These are phyloP conservation scores for Tanacetum coccineum DNA, from an alignment of 129 eudicot genomes.

Conservation along the genomic window DNA sequence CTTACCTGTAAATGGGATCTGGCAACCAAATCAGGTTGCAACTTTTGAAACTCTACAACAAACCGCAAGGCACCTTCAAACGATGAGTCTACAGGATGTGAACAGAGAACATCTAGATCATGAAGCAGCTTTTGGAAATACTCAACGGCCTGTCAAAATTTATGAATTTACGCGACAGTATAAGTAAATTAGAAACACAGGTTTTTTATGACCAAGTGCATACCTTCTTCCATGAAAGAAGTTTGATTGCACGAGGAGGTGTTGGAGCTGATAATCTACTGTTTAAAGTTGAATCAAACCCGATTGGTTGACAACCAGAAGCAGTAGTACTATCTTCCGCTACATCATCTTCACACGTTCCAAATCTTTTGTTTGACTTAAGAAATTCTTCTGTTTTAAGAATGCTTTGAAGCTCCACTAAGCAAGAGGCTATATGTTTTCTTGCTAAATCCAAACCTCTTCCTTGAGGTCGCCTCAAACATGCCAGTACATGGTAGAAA, in stretches of 20 bases:
- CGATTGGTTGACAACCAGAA: slow-evolving; percentile 90
- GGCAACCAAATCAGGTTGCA: slow-evolving; percentile 91
- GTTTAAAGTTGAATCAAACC: slow-evolving; percentile 85
- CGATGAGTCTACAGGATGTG: slow-evolving; percentile 53
- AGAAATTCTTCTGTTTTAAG: slow-evolving; percentile 67
- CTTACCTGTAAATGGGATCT: slow-evolving; percentile 85
- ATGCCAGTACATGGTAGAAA: slow-evolving; percentile 66
- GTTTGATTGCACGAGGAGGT: slow-evolving; percentile 94
- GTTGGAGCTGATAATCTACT: slow-evolving; percentile 92
- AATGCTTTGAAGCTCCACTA: slow-evolving; percentile 65
- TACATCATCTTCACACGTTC: too few relatives aligned
- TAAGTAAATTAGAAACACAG: background rate
- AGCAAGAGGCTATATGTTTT: slow-evolving; percentile 59
- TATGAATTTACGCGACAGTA: background rate
- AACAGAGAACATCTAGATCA: slow-evolving; percentile 77
- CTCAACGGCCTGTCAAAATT: slow-evolving; percentile 61
- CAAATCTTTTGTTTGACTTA: too few relatives aligned
- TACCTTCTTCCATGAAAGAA: slow-evolving; percentile 82
- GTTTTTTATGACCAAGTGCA: background rate
- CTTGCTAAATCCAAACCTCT: slow-evolving; percentile 85
- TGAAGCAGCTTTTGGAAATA: slow-evolving; percentile 88
- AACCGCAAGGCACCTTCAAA: slow-evolving; percentile 62
- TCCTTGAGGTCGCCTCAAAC: slow-evolving; percentile 87
- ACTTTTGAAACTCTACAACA: slow-evolving; percentile 78
- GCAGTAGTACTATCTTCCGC: slow-evolving; percentile 79